Evolutionary conservation across 305 asterid genomes (phyloP).

Genomic region (Fraxinus latifolia): DNA sequence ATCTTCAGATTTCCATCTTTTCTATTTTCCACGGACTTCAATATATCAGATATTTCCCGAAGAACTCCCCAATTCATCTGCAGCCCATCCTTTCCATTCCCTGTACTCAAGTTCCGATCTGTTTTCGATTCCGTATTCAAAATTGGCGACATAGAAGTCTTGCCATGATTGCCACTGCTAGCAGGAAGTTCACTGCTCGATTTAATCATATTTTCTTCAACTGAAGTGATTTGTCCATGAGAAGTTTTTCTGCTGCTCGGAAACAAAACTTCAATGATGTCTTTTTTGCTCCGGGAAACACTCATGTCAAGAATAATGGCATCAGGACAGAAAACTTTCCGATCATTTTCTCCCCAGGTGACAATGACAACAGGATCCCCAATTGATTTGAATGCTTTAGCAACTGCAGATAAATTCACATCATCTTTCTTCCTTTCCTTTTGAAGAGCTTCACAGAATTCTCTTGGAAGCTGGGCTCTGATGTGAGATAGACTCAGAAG

Average conservation of each 20-base stretch:
- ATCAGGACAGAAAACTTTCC: slow-evolving; percentile 21
- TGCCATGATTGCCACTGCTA: neutral
- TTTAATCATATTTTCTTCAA: neutral
- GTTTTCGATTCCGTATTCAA: neutral
- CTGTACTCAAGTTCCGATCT: slow-evolving; percentile 5
- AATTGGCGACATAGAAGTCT: neutral
- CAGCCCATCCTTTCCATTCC: slow-evolving; percentile 8
- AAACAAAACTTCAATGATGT: slow-evolving; percentile 34
- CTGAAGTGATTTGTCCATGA: neutral
- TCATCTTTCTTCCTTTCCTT: neutral
- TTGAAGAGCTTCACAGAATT: slow-evolving; percentile 30
- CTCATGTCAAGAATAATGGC: slow-evolving; percentile 38
- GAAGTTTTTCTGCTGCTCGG: slow-evolving; percentile 19
- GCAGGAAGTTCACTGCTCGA: slow-evolving; percentile 10
- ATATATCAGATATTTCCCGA: slow-evolving; percentile 14
- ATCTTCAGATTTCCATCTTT: slow-evolving; percentile 2
- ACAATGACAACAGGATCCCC: slow-evolving; percentile 53
- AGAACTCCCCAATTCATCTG: slow-evolving; percentile 34
- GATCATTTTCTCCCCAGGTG: neutral
- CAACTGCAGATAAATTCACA: slow-evolving; percentile 21
- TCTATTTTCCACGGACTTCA: neutral
- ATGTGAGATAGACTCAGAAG: slow-evolving; percentile 17
- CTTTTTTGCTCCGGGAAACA: slow-evolving; percentile 20
- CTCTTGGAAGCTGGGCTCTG: slow-evolving; percentile 32
- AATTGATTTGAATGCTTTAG: slow-evolving; percentile 43